A percentile compares a stretch with the other conserved stretches of the same genome.
phyloP scores from a whole-genome alignment of 371 early-diverging fungal genomes.

The Actinomucor elegans region DNA sequence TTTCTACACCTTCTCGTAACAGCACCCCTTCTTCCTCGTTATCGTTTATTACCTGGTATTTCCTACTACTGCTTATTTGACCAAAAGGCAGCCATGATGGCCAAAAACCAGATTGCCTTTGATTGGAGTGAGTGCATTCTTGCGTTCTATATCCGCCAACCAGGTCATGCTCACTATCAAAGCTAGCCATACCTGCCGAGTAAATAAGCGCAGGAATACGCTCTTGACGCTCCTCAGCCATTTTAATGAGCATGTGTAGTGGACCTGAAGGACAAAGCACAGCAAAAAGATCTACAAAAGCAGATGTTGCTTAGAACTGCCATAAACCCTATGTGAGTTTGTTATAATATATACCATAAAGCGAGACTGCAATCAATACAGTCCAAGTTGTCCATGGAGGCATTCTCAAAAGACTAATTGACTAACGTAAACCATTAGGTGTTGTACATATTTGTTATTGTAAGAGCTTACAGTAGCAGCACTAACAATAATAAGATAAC shows the following conservation, averaged over 20 bases:
- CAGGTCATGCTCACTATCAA: conserved; percentile 2
- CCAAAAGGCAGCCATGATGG: neutral
- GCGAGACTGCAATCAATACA: conserved; percentile 21
- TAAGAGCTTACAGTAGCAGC: conserved; percentile 13
- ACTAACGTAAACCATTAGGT: neutral
- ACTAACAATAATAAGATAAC: conserved; percentile 20
- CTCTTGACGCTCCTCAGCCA: conserved; percentile 26
- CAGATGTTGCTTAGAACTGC: too few relatives aligned
- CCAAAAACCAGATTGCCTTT: neutral
- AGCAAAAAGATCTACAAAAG: conserved; percentile 16
- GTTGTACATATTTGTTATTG: neutral
- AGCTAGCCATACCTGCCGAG: conserved; percentile 23
- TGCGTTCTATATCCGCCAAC: conserved; percentile 16
- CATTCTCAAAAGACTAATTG: conserved; percentile 20
- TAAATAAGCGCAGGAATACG: conserved; percentile 23
- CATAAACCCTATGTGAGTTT: too few relatives aligned
- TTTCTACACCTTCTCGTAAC: neutral
- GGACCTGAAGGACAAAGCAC: conserved; percentile 23
- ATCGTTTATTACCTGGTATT: neutral
- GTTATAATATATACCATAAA: conserved; percentile 27
- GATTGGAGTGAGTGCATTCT: neutral
- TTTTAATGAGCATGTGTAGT: conserved; percentile 9
- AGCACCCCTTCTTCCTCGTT: neutral
- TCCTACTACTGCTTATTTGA: neutral
- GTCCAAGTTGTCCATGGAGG: conserved; percentile 29